Base-by-base conservation (phyloP, 2,329 filamentous ascomycete species). In the Pseudogymnoascus pannorum region DNA sequence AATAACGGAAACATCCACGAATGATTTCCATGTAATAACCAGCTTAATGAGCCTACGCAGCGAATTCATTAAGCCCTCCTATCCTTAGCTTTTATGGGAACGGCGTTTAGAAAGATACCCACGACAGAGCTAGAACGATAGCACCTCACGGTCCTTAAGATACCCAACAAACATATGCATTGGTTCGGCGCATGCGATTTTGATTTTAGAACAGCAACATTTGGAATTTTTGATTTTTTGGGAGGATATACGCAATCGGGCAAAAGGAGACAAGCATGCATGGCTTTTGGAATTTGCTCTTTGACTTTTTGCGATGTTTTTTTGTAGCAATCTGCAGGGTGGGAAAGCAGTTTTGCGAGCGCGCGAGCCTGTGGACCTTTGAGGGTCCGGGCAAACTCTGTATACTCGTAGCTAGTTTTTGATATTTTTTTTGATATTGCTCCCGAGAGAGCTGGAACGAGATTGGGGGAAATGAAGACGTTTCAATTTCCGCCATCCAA, bases 11-110 rank as follows among this genome's bases (percentile, higher is more conserved):
- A 38, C 22, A 26, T n/a, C n/a, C 33, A 22, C 22, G 26, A 57
- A n/a, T 38, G 18, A 44, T 33, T 61, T 29, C 6, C 33, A 61
- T 59, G 35, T 29, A 61, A 57, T 36, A 35, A 31, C 24, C n/a
- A 48, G 51, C 48, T 61, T 59, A 59, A 57, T 57, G 57, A 54
- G 31, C 22, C 68, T 63, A 66, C 62, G 66, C 65, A 58, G 22
- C 59, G 33, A 51, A 51, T 58, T 62, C 51, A 44, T 24, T 44
- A 24, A 42, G 36, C 38, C 5, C 20, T 33, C n/a, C 26, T 60
- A 59, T 61, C 33, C 48, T 11, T 51, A 60, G 64, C 57, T 36
- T 40, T 31, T 36, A n/a, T 38, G 29, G 57, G 57, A 59, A 42
- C 57, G 36, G 57, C 57, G 22, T 40, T 36, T 44, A 24, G 29